phyloP scores from a whole-genome alignment of 1,284 basidiomycete species.

The Jaminaea rosea region DNA sequence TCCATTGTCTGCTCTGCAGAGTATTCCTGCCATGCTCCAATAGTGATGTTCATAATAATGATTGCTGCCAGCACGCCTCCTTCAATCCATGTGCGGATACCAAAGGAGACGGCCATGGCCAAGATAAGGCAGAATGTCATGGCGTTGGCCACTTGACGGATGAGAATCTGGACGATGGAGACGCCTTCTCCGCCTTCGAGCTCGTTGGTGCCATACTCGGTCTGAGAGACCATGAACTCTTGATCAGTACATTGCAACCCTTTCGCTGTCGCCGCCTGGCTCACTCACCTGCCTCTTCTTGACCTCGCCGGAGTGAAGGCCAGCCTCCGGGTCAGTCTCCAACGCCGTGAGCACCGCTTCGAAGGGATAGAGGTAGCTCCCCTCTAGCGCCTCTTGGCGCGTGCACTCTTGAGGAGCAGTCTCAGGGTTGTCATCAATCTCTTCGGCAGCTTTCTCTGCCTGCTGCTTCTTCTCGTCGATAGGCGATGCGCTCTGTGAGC shows the following conservation, averaged over 20 bases:
- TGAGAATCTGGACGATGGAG: conserved; percentile 27
- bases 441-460: background rate
- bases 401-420: conserved; percentile 8
- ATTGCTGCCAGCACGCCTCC: conserved; percentile 61
- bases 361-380: conserved; percentile 9
- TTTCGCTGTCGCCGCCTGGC: background rate
- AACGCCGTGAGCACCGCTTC: conserved; percentile 9
- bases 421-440: background rate
- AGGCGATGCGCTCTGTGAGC: background rate
- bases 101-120: conserved; percentile 61
- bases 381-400: conserved; percentile 10
- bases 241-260: background rate
- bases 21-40: conserved; percentile 56
- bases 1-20: conserved; percentile 58
- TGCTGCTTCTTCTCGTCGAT: background rate
- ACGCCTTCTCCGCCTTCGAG: conserved; percentile 39
- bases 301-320: conserved; percentile 8
- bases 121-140: conserved; percentile 51
- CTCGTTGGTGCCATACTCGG: conserved; percentile 36
- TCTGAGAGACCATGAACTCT: background rate
- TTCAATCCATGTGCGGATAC: conserved; percentile 55
- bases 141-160: conserved; percentile 44
- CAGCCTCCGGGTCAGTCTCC: conserved; percentile 7
- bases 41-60: conserved; percentile 52
- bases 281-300: conserved; percentile 2